These are phyloP conservation scores for Parachaetomium inaequale DNA, from an alignment of 495 filamentous ascomycete species.

Conservation along the genomic window DNA sequence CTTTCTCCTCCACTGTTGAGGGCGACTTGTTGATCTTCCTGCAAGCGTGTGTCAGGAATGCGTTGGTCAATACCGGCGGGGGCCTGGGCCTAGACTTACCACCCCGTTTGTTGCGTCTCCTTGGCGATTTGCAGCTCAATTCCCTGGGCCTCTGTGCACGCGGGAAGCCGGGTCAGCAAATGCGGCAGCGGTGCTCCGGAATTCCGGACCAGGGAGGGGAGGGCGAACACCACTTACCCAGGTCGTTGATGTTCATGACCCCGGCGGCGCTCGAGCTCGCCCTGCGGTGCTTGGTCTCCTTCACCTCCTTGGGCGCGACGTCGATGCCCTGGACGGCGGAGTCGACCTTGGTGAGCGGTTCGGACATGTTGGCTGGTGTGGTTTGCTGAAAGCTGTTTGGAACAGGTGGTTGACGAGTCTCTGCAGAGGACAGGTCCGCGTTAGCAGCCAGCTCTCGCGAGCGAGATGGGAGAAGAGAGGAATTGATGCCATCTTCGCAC, in stretches of 20 bases:
- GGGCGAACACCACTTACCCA: conserved; percentile 55
- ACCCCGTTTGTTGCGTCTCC: conserved; percentile 86
- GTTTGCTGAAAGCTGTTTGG: conserved; percentile 3
- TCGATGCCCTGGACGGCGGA: conserved; percentile 78
- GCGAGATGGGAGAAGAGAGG: not conserved
- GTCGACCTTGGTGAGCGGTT: conserved; percentile 77
- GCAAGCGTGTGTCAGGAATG: conserved; percentile 16
- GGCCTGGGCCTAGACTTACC: conserved; percentile 54
- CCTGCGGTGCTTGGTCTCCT: conserved; percentile 54
- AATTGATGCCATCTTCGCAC: not conserved
- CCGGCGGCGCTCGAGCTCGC: conserved; percentile 61
- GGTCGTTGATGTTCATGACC: conserved; percentile 78
- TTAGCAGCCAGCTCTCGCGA: conserved; percentile 5
- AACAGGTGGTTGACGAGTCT: conserved; percentile 15
- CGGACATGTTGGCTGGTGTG: conserved; percentile 53
- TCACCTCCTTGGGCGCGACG: conserved; percentile 57
- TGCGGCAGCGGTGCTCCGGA: not conserved
- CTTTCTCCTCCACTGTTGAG: conserved; percentile 68
- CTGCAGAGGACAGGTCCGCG: conserved; percentile 3
- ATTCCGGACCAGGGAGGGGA: conserved; percentile 5
- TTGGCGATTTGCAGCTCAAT: conserved; percentile 74
- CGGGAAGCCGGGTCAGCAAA: conserved; percentile 6
- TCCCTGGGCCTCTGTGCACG: conserved; percentile 62
- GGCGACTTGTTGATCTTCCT: conserved; percentile 93
- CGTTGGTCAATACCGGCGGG: too few relatives aligned